Conservation (phyloP, 805 yeast species). For the Komagataella pastoris region DNA sequence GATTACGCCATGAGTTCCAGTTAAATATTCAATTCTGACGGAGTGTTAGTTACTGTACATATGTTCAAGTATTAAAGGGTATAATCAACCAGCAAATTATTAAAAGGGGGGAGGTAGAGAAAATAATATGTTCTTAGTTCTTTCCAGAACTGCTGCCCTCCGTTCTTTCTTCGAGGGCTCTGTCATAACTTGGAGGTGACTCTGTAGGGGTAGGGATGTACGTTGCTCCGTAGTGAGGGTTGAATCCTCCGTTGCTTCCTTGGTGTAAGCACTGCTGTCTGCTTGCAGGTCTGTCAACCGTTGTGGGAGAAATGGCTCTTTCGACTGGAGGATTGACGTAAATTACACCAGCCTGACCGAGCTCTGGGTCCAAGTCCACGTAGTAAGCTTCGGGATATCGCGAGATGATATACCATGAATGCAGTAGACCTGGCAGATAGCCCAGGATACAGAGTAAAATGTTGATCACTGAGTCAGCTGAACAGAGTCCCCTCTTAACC, state of each 20-base stretch:
- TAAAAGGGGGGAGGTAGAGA: not conserved
- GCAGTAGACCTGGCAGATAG: conserved; percentile 58
- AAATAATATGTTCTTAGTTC: not conserved
- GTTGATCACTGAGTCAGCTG: conserved; percentile 59
- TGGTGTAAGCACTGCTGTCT: not conserved
- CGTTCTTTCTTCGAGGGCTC: not conserved
- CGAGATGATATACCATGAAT: conserved; percentile 53
- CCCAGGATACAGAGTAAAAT: conserved; percentile 48
- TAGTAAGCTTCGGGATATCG: conserved; percentile 26
- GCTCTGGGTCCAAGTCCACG: conserved; percentile 5
- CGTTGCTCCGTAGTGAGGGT: not conserved
- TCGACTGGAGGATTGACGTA: not conserved
- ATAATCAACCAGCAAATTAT: not conserved
- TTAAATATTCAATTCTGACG: not conserved
- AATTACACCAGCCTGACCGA: not conserved
- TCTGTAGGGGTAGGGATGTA: not conserved
- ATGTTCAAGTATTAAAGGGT: not conserved
- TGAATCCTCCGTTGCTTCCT: not conserved
- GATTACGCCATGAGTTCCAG: not conserved
- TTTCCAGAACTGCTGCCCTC: not conserved
- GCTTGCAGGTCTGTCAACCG: not conserved
- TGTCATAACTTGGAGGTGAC: not conserved
- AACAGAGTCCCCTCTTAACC: conserved; percentile 58
- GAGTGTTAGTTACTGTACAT: not conserved
- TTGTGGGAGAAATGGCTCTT: not conserved